These are phyloP conservation scores for Aspergillus sp. DNA, from an alignment of 2,329 filamentous ascomycete genomes.

Conservation along the genomic window DNA sequence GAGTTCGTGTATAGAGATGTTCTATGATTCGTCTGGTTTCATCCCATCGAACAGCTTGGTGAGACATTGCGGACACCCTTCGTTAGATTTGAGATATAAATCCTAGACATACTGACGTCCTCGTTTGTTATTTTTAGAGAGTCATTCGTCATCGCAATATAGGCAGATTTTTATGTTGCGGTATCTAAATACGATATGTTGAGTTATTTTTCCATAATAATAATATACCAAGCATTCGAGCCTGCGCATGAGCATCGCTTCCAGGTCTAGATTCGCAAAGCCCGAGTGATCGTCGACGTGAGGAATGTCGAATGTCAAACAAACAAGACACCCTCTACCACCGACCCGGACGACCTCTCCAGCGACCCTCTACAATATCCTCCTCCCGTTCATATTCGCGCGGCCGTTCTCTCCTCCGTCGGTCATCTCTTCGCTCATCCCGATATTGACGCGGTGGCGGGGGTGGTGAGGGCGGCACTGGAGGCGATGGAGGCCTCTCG, in stretches of 20 bases:
- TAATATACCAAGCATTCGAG: not conserved
- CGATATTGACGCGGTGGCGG: constrained; percentile 20
- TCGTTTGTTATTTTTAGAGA: not conserved
- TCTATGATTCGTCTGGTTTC: not conserved
- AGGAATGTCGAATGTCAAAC: not conserved
- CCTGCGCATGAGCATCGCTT: not conserved
- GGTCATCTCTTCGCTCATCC: constrained; percentile 19
- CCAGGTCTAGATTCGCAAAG: not conserved
- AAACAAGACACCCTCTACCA: constrained; percentile 9
- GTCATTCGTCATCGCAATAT: not conserved
- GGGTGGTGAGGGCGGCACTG: not conserved
- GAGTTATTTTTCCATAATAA: not conserved
- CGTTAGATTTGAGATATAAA: not conserved
- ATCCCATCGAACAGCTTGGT: not conserved
- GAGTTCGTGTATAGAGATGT: not conserved
- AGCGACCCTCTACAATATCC: constrained; percentile 22
- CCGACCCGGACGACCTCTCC: constrained; percentile 13
- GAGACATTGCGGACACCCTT: not conserved
- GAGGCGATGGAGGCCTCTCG: constrained; percentile 20
- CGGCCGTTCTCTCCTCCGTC: constrained; percentile 24
- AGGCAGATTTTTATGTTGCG: not conserved
- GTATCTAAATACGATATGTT: not conserved
- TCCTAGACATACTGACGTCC: not conserved
- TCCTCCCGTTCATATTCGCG: constrained; percentile 13
- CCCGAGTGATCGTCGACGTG: not conserved